A percentile compares a stretch with the other conserved stretches of the same genome.
Evolutionary conservation across 768 basidiomycete species (phyloP).

Genomic region (Lepiota venenata): DNA sequence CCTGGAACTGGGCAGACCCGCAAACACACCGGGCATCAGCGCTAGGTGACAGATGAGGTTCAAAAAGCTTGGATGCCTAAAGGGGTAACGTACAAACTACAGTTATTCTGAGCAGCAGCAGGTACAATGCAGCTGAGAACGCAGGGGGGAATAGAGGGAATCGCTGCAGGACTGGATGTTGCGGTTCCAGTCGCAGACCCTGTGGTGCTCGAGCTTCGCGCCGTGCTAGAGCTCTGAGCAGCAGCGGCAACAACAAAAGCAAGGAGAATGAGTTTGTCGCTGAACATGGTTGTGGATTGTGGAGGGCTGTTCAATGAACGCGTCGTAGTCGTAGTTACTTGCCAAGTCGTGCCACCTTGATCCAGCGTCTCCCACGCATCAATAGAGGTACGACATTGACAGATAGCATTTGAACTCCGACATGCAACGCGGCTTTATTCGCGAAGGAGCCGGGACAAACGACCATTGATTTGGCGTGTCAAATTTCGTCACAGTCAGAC

Average conservation of each 20-base stretch:
- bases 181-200: neutral
- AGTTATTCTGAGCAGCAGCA: conserved; percentile 16
- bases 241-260: neutral
- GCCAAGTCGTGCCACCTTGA: conserved; percentile 1
- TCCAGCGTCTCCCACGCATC: no score
- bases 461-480: no score
- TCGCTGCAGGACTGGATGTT: neutral
- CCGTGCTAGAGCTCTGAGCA: conserved; percentile 1
- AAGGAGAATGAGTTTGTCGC: neutral
- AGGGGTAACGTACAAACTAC: conserved; percentile 17
- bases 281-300: neutral
- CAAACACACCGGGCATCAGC: conserved; percentile 20
- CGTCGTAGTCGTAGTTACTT: neutral
- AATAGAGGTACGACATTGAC: no score
- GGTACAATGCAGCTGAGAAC: conserved; percentile 17
- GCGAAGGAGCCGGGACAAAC: no score
- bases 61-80: neutral
- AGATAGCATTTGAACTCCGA: no score
- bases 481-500: no score
- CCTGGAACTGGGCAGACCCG: conserved; percentile 20
- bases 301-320: neutral
- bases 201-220: neutral
- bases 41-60: conserved; percentile 7
- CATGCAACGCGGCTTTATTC: no score
- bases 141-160: conserved; percentile 16